Evolutionary conservation across 176 grass and related monocot genomes (phyloP), one percentile per base, ranked within the genome.

Genomic region (Cocos nucifera): DNA sequence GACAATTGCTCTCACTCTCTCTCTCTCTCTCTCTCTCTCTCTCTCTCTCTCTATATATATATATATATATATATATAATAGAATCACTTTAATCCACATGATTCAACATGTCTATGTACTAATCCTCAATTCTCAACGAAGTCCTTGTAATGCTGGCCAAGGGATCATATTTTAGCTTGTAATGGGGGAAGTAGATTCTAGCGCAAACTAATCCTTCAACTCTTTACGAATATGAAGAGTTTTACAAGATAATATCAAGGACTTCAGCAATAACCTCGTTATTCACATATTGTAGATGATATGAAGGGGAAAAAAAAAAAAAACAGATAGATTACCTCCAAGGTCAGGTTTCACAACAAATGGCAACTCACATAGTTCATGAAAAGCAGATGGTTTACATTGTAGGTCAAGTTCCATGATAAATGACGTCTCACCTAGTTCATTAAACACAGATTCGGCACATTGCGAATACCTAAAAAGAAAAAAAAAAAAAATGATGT

Each of bases 281-380:
- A 23, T 23, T 23, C 23, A 2, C 23, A 23, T 23, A 23, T 3
- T 1, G 23, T 1, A 23, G 25, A 64, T 27, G 49, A 75, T 9
- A 51, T 8, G 30, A 25, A 62, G 0, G 44, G n/a, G n/a, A n/a
- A n/a, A n/a, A 21, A 21, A 21, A 23, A 1, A 23, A 23, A 23
- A 23, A 23, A 23, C 23, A 23, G 1, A 23, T 19, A 19, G 4
- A 75, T 64, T 90, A 95, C 86, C 83, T 85, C 86, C 71, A 25
- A 70, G 71, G 79, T 90, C 86, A 29, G 90, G 91, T 76, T 95
- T 86, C 64, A 87, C 71, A 67, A 90, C 50, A 72, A 68, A 28
- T 28, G 26, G 26, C 4, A 28, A 5, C 4, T 28, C 26, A 28
- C 26, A 4, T 4, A 28, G 26, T 28, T 28, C 26, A 28, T 28